These are phyloP conservation scores for Cladosporium velox DNA, from an alignment of 2,329 filamentous ascomycete genomes.

Conservation along the genomic window DNA sequence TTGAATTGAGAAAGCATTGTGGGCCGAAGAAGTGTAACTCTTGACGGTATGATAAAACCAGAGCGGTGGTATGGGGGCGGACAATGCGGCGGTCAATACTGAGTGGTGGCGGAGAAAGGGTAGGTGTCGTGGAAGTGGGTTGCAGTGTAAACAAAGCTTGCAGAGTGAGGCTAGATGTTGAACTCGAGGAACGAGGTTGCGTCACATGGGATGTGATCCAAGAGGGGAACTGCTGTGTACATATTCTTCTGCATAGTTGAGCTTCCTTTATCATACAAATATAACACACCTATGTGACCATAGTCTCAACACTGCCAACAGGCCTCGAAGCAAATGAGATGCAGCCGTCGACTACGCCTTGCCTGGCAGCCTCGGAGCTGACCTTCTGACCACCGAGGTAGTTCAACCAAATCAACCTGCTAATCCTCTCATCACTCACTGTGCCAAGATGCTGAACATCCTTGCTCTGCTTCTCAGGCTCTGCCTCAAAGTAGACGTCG, in stretches of 20 bases:
- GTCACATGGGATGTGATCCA: background rate
- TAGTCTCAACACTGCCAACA: slow-evolving; percentile 80
- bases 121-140: background rate
- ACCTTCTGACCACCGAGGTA: slow-evolving; percentile 87
- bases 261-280: slow-evolving; percentile 3
- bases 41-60: background rate
- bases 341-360: slow-evolving; percentile 82
- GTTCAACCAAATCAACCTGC: slow-evolving; percentile 81
- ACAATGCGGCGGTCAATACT: background rate
- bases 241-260: background rate
- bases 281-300: slow-evolving; percentile 52
- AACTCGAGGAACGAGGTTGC: background rate
- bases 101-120: background rate
- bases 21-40: background rate
- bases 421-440: slow-evolving; percentile 76
- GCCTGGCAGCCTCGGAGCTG: slow-evolving; percentile 77
- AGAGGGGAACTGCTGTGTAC: background rate
- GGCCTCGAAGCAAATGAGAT: slow-evolving; percentile 87
- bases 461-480: slow-evolving; percentile 40
- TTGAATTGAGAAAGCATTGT: background rate
- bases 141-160: background rate
- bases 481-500: slow-evolving; percentile 65
- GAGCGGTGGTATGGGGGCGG: background rate
- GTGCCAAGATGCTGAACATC: slow-evolving; percentile 64
- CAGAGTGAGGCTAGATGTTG: background rate